Base-by-base conservation (phyloP, 345 rosid species). In the Reutealis trisperma region DNA sequence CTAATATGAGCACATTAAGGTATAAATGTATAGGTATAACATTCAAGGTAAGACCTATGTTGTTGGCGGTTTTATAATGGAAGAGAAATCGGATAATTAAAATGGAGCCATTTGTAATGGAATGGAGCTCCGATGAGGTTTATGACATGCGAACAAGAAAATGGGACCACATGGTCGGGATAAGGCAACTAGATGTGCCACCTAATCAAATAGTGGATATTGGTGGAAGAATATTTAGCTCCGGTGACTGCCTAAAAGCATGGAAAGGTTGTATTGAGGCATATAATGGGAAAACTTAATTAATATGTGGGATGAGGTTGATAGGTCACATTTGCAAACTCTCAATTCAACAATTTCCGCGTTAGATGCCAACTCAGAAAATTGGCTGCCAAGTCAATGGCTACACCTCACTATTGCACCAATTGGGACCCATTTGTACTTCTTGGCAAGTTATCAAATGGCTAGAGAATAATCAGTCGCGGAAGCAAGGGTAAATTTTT, bases 141-240 rank as follows among this genome's bases (percentile, higher is more conserved):
- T 86, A 79, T 51, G 83, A 89, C 79, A 78, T 78, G 1, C 57
- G 3, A 5, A 55, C 76, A 0, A 84, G 82, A 22, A 73, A 41
- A 19, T 89, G 92, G 94, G 80, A 84, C 57, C 73, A 89, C 3
- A 77, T 81, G 85, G 82, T 79, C 0, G 70, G 86, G 74, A 90
- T 89, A 92, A 87, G 94, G 94, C 90, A 86, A 30, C 32, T 89
- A 1, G 92, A 90, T 21, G 81, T 87, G 0, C 94, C 91, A 16
- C 92, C 94, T 7, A 85, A 89, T 73, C 91, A 85, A 61, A 87
- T 88, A 15, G 90, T 86, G 2, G 83, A 55, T 0, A 66, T 86
- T 21, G 67, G 83, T 8, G 84, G 80, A 11, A 83, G 64, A 68
- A 72, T 89, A 4, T 86, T 85, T n/a, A 90, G 90, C 82, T 87